Conservation (phyloP, 116 monocot species). For the Cymodocea nodosa region DNA sequence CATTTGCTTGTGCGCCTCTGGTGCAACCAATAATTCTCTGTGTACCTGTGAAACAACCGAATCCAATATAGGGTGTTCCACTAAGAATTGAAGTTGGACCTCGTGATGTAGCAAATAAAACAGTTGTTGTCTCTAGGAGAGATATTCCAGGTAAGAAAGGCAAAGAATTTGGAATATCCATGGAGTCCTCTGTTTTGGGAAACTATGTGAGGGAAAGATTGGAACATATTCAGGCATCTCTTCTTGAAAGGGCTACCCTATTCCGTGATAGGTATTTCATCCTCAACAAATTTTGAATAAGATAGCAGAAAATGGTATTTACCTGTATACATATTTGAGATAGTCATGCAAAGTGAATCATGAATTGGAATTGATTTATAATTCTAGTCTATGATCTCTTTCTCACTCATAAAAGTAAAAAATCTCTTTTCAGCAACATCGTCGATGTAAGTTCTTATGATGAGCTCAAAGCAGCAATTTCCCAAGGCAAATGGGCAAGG, state of each 20-base stretch:
- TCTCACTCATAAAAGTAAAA: background rate
- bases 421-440: slow-evolving; percentile 53
- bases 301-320: too few relatives aligned
- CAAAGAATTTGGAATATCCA: slow-evolving; percentile 91
- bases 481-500: slow-evolving; percentile 92
- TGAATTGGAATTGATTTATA: background rate
- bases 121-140: slow-evolving; percentile 75
- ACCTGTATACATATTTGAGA: background rate
- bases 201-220: slow-evolving; percentile 54
- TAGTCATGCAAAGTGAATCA: background rate
- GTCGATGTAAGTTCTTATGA: slow-evolving; percentile 86
- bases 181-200: slow-evolving; percentile 52
- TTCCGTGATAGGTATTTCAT: slow-evolving; percentile 66
- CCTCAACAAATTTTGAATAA: background rate
- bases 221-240: slow-evolving; percentile 67
- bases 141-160: slow-evolving; percentile 85
- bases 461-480: slow-evolving; percentile 74
- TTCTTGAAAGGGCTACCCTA: slow-evolving; percentile 56
- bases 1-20: too few relatives aligned
- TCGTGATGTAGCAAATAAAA: slow-evolving; percentile 63
- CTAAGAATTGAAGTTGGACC: slow-evolving; percentile 93
- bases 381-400: background rate
- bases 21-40: too few relatives aligned
- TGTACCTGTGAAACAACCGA: too few relatives aligned
- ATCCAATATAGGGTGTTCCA: slow-evolving; percentile 65